Evolutionary conservation across 2,329 filamentous ascomycete species (phyloP).

Genomic region (Ophiostoma montium): DNA sequence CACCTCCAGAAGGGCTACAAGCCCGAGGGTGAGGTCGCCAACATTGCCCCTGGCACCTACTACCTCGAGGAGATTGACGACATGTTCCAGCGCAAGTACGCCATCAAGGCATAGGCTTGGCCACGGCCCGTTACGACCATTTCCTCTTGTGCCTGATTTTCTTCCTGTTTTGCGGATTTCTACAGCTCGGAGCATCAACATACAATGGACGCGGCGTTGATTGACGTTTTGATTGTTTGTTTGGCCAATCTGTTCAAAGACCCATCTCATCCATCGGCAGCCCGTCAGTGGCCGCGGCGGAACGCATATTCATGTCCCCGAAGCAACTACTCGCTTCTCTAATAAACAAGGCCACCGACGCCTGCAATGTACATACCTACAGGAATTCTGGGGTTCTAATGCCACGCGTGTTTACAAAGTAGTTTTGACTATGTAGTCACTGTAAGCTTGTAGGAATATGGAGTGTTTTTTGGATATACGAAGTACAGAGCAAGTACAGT

Average conservation of each 20-base stretch:
- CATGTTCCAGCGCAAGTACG: constrained; percentile 73
- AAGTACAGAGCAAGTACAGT: no score
- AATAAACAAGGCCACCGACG: constrained; percentile 5
- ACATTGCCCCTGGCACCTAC: constrained; percentile 54
- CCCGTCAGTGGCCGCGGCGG: neutral
- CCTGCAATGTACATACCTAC: constrained; percentile 7
- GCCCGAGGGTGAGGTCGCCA: constrained; percentile 53
- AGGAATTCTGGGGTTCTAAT: constrained; percentile 2
- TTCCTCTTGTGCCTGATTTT: neutral
- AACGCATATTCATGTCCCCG: neutral
- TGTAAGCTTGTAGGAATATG: no score
- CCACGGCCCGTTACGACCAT: neutral
- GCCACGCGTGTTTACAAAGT: neutral
- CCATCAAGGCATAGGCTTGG: constrained; percentile 49
- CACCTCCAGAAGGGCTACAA: constrained; percentile 70
- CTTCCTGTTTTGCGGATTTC: neutral
- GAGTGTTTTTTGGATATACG: neutral
- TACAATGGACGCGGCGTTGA: constrained; percentile 8
- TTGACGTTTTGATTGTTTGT: constrained; percentile 1
- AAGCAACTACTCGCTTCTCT: constrained; percentile 6
- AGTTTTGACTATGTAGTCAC: no score
- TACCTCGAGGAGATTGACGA: constrained; percentile 71
- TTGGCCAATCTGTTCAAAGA: neutral
- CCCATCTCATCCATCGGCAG: neutral
- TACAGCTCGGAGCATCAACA: constrained; percentile 7